Base-by-base conservation (phyloP, 2,329 filamentous ascomycete species). In the Davidsoniella neocaledoniae region DNA sequence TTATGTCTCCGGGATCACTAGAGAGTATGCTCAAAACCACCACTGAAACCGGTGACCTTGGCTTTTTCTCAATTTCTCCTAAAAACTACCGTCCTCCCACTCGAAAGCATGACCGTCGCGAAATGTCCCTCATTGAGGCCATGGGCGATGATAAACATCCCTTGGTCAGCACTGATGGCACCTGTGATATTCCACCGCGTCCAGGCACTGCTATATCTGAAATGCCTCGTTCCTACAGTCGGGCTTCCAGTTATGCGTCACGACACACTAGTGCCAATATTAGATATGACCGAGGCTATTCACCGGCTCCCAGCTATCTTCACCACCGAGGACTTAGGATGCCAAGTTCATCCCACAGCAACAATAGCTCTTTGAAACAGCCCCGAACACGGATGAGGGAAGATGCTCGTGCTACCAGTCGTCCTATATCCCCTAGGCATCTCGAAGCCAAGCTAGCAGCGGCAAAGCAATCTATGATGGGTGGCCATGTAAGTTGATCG, bases 1-100 rank as follows among this genome's bases (percentile, higher is more conserved):
- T 71, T 12, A 65, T 62, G 43, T 72, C 66, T 1, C 72, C 74
- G 0, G 73, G 70, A 4, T 72, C 72, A 2, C 62, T 79, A n/a
- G 71, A 77, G 56, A 72, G 74, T 59, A 79, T 81, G 77, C 65
- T 81, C 52, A 80, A 74, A 62, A 80, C 72, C 3, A 79, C 74
- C 1, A 80, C 76, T 1, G 77, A 81, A 58, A 78, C 76, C 7
- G 76, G 77, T n/a, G 75, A 81, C 55, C 76, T 78, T 55, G 76
- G 75, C 4, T 62, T 73, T 46, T 79, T 79, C 59, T 76, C 72
- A 47, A 74, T 77, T 55, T 68, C 65, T 43, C 64, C 69, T 25
- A 49, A 46, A 26, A 49, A 50, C 47, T 53, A 53, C 40, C 47
- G 51, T 9, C 43, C 47, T 16, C 51, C 51, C 1, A 49, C 51